Percentiles rank a stretch among this genome's conserved stretches.
These are phyloP conservation scores for Niveomyces coronatus DNA, from an alignment of 2,329 filamentous ascomycete species.

Conservation along the genomic window DNA sequence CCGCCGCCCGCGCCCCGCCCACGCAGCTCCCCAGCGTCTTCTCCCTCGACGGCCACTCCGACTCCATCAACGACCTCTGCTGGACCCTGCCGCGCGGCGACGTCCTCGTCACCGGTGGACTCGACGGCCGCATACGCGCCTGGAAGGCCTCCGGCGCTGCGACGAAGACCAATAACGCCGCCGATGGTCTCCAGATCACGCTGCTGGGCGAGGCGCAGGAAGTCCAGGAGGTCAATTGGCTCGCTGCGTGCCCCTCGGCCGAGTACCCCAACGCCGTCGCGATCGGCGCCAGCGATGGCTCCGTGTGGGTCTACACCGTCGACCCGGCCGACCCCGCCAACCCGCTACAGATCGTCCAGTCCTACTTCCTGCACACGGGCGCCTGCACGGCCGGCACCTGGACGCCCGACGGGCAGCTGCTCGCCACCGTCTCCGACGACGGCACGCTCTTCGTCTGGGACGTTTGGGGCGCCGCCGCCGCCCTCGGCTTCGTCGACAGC, in stretches of 20 bases:
- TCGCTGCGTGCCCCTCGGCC: constrained; percentile 62
- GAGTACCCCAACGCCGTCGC: constrained; percentile 72
- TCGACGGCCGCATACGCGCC: constrained; percentile 73
- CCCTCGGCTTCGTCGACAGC: constrained; percentile 36
- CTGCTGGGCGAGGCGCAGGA: constrained; percentile 74
- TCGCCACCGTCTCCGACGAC: constrained; percentile 86
- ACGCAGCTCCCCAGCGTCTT: constrained; percentile 55
- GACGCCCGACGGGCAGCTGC: constrained; percentile 75
- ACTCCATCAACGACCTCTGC: constrained; percentile 76
- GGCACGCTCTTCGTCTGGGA: constrained; percentile 87
- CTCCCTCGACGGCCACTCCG: constrained; percentile 78
- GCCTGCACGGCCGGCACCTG: constrained; percentile 84
- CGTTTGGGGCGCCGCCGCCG: constrained; percentile 69
- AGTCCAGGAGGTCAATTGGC: constrained; percentile 92
- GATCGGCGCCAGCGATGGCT: constrained; percentile 80
- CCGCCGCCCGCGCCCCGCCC: constrained; percentile 37
- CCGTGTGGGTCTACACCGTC: constrained; percentile 92
- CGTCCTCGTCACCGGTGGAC: constrained; percentile 73
- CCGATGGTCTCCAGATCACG: constrained; percentile 39
- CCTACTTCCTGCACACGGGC: constrained; percentile 82
- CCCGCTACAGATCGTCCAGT: constrained; percentile 73
- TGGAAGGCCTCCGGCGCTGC: constrained; percentile 50
- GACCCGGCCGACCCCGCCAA: constrained; percentile 49
- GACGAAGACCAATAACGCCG: constrained; percentile 29
- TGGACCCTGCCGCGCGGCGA: constrained; percentile 80